Percentiles rank a stretch among this genome's conserved stretches.
These are phyloP conservation scores for Chloranthus sessilifolius DNA, from an alignment of 164 flowering plant species.

Conservation along the genomic window DNA sequence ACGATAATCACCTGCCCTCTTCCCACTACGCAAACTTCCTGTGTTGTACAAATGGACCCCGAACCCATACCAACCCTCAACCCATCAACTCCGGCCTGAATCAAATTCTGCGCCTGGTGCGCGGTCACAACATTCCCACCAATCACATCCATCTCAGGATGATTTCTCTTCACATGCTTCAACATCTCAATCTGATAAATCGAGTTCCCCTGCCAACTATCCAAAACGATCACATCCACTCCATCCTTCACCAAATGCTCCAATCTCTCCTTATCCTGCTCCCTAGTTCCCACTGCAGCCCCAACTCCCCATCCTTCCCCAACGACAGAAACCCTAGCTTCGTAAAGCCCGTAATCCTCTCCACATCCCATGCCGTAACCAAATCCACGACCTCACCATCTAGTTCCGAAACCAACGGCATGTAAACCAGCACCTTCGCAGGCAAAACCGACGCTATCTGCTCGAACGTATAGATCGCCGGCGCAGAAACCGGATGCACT, in stretches of 20 bases:
- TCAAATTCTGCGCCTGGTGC: slow-evolving; percentile 75
- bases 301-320: slow-evolving; percentile 70
- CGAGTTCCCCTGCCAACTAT: slow-evolving; percentile 95
- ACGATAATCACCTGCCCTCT: slow-evolving; percentile 69
- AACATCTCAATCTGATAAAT: slow-evolving; percentile 89
- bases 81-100: slow-evolving; percentile 87
- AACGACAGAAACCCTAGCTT: slow-evolving; percentile 54
- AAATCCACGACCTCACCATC: slow-evolving; percentile 62
- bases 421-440: slow-evolving; percentile 32
- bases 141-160: slow-evolving; percentile 72
- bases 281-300: slow-evolving; percentile 84
- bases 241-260: slow-evolving; percentile 85
- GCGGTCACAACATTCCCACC: slow-evolving; percentile 89
- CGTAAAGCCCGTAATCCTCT: slow-evolving; percentile 58
- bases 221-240: slow-evolving; percentile 64
- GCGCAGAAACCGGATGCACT: slow-evolving; percentile 16
- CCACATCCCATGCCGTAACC: slow-evolving; percentile 50
- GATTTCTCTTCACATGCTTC: slow-evolving; percentile 59
- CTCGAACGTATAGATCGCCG: slow-evolving; percentile 43
- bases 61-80: slow-evolving; percentile 98
- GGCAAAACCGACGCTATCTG: slow-evolving; percentile 43
- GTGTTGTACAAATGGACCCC: slow-evolving; percentile 95
- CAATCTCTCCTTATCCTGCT: slow-evolving; percentile 77
- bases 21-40: slow-evolving; percentile 95
- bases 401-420: slow-evolving; percentile 38